Base-by-base conservation (phyloP, 2,329 filamentous ascomycete species). In the Ophiocordyceps camponoti-leonardi region DNA sequence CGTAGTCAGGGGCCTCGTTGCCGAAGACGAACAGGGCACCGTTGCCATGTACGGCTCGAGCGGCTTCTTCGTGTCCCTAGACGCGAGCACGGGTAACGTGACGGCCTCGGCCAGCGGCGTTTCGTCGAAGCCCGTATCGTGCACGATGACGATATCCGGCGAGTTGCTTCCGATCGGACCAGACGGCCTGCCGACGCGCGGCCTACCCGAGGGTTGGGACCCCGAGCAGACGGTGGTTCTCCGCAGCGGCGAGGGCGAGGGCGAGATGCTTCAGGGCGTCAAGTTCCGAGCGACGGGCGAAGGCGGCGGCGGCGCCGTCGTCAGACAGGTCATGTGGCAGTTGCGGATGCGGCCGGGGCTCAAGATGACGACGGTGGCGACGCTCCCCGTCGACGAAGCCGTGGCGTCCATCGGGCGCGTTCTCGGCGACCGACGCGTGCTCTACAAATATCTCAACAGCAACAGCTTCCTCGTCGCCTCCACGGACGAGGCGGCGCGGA, bases 401-500 rank as follows among this genome's bases (percentile, higher is more conserved):
- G 80, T 96, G 43, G 90, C 92, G 3, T 96, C 92, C 1, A 94
- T 98, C 53, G 92, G 92, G 11, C 86, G 86, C 48, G 92, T 96
- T 1, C 75, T 98, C 20, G 88, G 87, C 23, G 83, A 98, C 56
- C 78, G 92, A 41, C 81, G 80, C n/a, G 92, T 98, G 43, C 75
- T 90, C 50, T 98, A 98, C 76, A 98, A 98, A 66, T 96, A 96
- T 59, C 67, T 98, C 39, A 94, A 93, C 65, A 79, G 85, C 0
- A 95, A 94, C 62, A 74, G 86, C 7, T 70, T 87, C 2, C 72
- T 96, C 1, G 70, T 94, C 42, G 84, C 83, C 1, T 72, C 84
- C 1, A 65, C 79, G 2, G 72, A 81, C 31, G 72, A 81, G 20
- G 65, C 67, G 12, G 56, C 70, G 3, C 71, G 68, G 4, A 72